Conservation (phyloP, 2,329 filamentous ascomycete genomes). For the Ceratocystis alfenasii region DNA sequence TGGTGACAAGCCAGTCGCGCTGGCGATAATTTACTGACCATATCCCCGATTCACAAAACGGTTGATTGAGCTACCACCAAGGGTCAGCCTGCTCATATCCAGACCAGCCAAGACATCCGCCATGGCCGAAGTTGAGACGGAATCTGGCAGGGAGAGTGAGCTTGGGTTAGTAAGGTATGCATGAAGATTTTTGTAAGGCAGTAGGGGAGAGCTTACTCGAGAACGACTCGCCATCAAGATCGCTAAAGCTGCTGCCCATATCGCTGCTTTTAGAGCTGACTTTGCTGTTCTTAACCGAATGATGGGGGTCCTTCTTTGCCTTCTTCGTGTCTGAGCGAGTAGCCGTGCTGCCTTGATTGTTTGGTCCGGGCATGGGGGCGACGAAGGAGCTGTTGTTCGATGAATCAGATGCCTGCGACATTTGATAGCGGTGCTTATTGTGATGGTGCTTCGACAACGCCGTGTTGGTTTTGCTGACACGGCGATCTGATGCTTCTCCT, state of each 20-base stretch:
- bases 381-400: slow-evolving; percentile 44
- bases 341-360: slow-evolving; percentile 29
- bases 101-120: slow-evolving; percentile 64
- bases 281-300: slow-evolving; percentile 40
- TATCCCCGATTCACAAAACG: slow-evolving; percentile 20
- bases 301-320: slow-evolving; percentile 48
- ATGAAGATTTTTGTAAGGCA: background rate
- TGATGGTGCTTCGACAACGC: slow-evolving; percentile 10
- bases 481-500: slow-evolving; percentile 32
- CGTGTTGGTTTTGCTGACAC: background rate
- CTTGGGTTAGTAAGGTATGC: slow-evolving; percentile 10
- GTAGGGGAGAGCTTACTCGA: slow-evolving; percentile 2
- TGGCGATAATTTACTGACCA: background rate
- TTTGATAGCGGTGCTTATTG: slow-evolving; percentile 31
- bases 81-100: slow-evolving; percentile 39
- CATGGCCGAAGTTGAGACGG: slow-evolving; percentile 66
- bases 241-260: slow-evolving; percentile 78
- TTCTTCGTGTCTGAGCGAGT: slow-evolving; percentile 46
- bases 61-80: slow-evolving; percentile 22
- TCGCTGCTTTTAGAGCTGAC: slow-evolving; percentile 53
- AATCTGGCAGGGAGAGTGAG: slow-evolving; percentile 40
- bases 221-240: slow-evolving; percentile 55
- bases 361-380: slow-evolving; percentile 28
- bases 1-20: background rate
- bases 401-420: slow-evolving; percentile 51